Percentiles rank a stretch among this genome's conserved stretches.
Conservation (phyloP, 768 basidiomycete species). For the Tricholoma sp. region DNA sequence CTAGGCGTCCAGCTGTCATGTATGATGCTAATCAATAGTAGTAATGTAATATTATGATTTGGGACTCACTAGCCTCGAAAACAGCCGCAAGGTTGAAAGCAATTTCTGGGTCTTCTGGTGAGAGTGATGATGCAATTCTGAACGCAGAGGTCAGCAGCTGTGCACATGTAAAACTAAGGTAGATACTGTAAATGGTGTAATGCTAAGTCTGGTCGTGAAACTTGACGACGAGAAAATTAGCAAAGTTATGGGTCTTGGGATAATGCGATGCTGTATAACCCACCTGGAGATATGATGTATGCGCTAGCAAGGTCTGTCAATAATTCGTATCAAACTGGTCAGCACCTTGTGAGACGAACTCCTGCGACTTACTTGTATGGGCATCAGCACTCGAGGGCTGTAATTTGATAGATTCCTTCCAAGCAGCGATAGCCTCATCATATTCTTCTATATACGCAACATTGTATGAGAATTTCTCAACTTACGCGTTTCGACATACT, state of each 20-base stretch:
- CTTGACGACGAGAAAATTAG: conserved; percentile 24
- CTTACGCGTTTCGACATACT: conserved; percentile 46
- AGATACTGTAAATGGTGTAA: conserved; percentile 73
- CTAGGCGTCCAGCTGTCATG: conserved; percentile 64
- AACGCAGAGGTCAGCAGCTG: conserved; percentile 25
- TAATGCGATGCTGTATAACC: conserved; percentile 13
- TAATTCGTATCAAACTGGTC: conserved; percentile 12
- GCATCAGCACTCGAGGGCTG: conserved; percentile 84
- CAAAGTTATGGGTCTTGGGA: conserved; percentile 4
- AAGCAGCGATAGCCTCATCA: conserved; percentile 77
- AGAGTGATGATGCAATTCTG: conserved; percentile 77
- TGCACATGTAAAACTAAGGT: conserved; percentile 23
- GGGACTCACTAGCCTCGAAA: conserved; percentile 75
- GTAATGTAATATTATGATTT: conserved; percentile 9
- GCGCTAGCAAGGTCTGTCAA: conserved; percentile 78
- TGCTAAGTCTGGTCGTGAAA: conserved; percentile 80
- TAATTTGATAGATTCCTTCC: conserved; percentile 79
- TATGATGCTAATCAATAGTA: conserved; percentile 20
- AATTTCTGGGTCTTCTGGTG: conserved; percentile 88
- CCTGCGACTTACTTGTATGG: conserved; percentile 67
- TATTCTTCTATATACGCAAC: conserved; percentile 62
- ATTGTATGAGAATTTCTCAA: conserved; percentile 1
- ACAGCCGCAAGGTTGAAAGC: conserved; percentile 90
- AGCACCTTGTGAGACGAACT: conserved; percentile 9
- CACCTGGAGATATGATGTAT: conserved; percentile 70